These are phyloP conservation scores for Botrytis cinerea DNA, from an alignment of 2,329 filamentous ascomycete species.

Conservation along the genomic window DNA sequence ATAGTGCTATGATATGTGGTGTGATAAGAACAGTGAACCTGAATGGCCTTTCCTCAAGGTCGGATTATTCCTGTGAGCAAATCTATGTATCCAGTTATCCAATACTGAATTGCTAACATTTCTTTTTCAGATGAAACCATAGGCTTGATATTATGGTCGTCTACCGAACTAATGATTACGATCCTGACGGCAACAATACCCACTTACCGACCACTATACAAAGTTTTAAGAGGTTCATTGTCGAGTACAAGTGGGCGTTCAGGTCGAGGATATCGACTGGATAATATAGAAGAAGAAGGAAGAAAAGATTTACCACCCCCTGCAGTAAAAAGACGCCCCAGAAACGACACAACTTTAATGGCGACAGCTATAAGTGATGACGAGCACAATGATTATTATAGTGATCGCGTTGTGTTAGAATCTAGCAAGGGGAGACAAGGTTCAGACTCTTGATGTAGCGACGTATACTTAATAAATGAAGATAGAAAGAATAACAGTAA, in stretches of 20 bases:
- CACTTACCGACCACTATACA: constrained; percentile 37
- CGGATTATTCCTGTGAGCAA: constrained; percentile 9
- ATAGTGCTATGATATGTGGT: background rate
- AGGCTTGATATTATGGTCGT: constrained; percentile 50
- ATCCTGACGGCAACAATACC: constrained; percentile 42
- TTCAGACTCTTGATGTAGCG: background rate
- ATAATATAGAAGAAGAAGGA: background rate
- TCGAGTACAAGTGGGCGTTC: background rate
- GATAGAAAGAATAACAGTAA: background rate
- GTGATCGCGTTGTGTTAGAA: background rate
- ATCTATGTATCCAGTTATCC: background rate
- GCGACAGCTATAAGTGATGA: background rate
- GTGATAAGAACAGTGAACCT: background rate
- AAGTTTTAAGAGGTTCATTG: background rate
- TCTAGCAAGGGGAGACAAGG: background rate
- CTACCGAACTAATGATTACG: constrained; percentile 41
- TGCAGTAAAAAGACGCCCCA: background rate
- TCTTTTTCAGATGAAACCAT: constrained; percentile 34
- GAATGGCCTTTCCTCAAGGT: background rate
- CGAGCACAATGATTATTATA: background rate
- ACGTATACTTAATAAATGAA: background rate
- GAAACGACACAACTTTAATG: constrained; percentile 5
- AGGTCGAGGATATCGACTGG: background rate
- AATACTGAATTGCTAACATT: background rate
- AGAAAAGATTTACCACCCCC: background rate